A percentile compares a stretch with the other conserved stretches of the same genome.
phyloP scores from a whole-genome alignment of 2,329 filamentous ascomycete genomes.

The Exophiala bonariae region DNA sequence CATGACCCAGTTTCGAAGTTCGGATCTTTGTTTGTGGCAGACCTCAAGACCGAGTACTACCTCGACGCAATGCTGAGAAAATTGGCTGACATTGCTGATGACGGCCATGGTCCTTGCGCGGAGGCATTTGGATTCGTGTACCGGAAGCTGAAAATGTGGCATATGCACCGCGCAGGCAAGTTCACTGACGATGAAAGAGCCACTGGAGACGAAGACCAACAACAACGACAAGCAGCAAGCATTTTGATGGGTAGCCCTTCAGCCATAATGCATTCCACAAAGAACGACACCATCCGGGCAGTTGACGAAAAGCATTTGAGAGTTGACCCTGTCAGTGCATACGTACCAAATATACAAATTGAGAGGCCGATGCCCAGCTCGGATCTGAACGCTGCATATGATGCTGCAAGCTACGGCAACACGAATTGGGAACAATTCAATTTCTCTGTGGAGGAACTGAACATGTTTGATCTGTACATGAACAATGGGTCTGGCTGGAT shows the following conservation, averaged over 20 bases:
- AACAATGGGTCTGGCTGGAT: conserved; percentile 23
- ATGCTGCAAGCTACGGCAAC: conserved; percentile 24
- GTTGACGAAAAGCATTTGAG: too few species aligned
- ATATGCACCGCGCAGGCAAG: conserved; percentile 48
- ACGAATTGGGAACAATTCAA: conserved; percentile 27
- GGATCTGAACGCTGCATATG: conserved; percentile 23
- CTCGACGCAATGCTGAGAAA: conserved; percentile 69
- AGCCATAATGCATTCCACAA: conserved; percentile 5
- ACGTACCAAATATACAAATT: not conserved
- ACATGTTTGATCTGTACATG: conserved; percentile 27
- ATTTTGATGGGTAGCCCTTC: conserved; percentile 10
- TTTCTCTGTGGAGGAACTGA: conserved; percentile 22
- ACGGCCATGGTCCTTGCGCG: conserved; percentile 63
- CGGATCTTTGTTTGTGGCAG: conserved; percentile 65
- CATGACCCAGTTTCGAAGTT: conserved; percentile 64
- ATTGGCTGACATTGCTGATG: conserved; percentile 63
- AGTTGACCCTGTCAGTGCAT: not conserved
- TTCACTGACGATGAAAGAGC: conserved; percentile 28
- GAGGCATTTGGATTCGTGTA: conserved; percentile 71
- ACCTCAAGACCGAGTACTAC: conserved; percentile 65
- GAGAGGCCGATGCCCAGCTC: not conserved
- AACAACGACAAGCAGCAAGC: conserved; percentile 7
- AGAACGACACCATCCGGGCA: conserved; percentile 1
- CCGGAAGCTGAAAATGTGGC: conserved; percentile 69
- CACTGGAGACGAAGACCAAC: conserved; percentile 1